phyloP scores from a whole-genome alignment of 2,329 filamentous ascomycete genomes.

The Zasmidium cellare region DNA sequence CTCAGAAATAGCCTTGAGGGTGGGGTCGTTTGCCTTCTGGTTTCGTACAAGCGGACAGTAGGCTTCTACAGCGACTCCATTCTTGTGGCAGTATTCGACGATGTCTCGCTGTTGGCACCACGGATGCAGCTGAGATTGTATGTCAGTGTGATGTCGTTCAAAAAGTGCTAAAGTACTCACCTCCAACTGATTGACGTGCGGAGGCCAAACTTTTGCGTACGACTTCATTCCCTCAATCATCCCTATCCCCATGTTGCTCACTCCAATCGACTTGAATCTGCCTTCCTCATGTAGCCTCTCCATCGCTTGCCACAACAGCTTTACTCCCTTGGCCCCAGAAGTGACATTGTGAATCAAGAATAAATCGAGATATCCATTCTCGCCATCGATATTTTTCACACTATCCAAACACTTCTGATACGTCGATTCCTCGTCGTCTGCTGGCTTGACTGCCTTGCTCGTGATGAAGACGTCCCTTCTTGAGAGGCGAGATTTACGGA shows the following conservation, averaged over 20 bases:
- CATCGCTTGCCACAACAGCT: slow-evolving; percentile 66
- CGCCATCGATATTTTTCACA: slow-evolving; percentile 60
- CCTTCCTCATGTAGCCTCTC: slow-evolving; percentile 63
- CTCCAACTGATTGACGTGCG: slow-evolving; percentile 74
- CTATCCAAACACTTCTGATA: slow-evolving; percentile 62
- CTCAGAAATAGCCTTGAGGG: slow-evolving; percentile 63
- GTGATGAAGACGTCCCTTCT: slow-evolving; percentile 67
- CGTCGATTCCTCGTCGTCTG: slow-evolving; percentile 56
- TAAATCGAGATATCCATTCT: slow-evolving; percentile 67
- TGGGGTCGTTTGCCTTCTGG: slow-evolving; percentile 68
- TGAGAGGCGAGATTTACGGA: slow-evolving; percentile 57
- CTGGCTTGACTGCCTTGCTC: slow-evolving; percentile 64
- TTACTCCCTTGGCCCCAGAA: slow-evolving; percentile 55
- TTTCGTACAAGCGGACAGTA: slow-evolving; percentile 71
- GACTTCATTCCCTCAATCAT: slow-evolving; percentile 69
- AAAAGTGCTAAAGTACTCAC: slow-evolving; percentile 44
- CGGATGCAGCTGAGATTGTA: slow-evolving; percentile 61
- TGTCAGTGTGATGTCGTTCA: slow-evolving; percentile 8
- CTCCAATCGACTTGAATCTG: slow-evolving; percentile 65
- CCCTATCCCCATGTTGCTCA: slow-evolving; percentile 69
- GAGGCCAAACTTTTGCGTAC: slow-evolving; percentile 67
- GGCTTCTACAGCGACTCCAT: slow-evolving; percentile 62
- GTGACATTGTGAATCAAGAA: slow-evolving; percentile 69
- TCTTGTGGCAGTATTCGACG: slow-evolving; percentile 57
- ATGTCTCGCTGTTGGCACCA: slow-evolving; percentile 67